These are phyloP conservation scores for Pseudogymnoascus sp. DNA, from an alignment of 2,329 filamentous ascomycete species.

Conservation along the genomic window DNA sequence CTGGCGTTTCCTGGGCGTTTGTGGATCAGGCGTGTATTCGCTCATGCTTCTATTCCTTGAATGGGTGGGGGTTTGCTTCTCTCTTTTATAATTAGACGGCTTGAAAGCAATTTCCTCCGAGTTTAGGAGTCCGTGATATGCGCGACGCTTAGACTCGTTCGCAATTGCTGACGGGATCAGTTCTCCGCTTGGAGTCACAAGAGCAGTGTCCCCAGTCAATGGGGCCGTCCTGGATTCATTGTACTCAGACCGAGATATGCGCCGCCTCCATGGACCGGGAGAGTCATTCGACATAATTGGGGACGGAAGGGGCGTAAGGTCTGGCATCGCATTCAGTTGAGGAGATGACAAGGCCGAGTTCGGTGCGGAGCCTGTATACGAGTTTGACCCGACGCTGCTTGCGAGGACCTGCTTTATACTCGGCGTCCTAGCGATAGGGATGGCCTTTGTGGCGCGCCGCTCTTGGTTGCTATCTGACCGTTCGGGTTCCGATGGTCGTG, in stretches of 20 bases:
- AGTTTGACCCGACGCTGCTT: slow-evolving; percentile 38
- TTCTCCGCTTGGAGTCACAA: slow-evolving; percentile 46
- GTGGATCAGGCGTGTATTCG: slow-evolving; percentile 72
- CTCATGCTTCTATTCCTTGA: slow-evolving; percentile 73
- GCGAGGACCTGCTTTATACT: slow-evolving; percentile 51
- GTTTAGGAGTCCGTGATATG: slow-evolving; percentile 41
- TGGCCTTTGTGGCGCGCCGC: slow-evolving; percentile 26
- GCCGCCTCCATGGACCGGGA: slow-evolving; percentile 57
- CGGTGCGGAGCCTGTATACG: slow-evolving; percentile 43
- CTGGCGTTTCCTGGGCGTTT: slow-evolving; percentile 61
- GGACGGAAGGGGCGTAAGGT: slow-evolving; percentile 72
- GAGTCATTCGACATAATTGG: slow-evolving; percentile 61
- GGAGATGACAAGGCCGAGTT: slow-evolving; percentile 67
- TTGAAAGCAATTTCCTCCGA: slow-evolving; percentile 18
- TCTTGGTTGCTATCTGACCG: slow-evolving; percentile 38
- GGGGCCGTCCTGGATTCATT: slow-evolving; percentile 15
- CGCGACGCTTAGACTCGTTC: slow-evolving; percentile 50
- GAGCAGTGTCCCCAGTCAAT: slow-evolving; percentile 38
- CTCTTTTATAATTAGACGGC: slow-evolving; percentile 18
- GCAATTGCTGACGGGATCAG: slow-evolving; percentile 44
- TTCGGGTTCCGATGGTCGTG: slow-evolving; percentile 26
- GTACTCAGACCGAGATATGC: slow-evolving; percentile 24
- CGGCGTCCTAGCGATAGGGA: slow-evolving; percentile 44
- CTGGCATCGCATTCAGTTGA: slow-evolving; percentile 66
- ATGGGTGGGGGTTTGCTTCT: slow-evolving; percentile 10